Conservation (phyloP, 2,329 filamentous ascomycete species). For the Thermothelomyces thermophilus region DNA sequence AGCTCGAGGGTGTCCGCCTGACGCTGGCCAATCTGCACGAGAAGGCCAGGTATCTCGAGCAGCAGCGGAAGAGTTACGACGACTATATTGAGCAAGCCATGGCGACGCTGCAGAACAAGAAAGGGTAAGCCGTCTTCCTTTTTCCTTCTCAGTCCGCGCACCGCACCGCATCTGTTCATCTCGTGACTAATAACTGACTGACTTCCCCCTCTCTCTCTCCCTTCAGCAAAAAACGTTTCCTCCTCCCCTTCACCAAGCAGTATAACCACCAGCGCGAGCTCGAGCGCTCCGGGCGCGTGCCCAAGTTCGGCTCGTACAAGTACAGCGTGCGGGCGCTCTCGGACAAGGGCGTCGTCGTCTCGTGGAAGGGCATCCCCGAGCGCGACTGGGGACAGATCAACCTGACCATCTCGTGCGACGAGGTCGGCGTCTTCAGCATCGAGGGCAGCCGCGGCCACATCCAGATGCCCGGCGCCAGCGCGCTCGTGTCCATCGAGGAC, state of each 20-base stretch:
- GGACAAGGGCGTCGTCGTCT: conserved; percentile 89
- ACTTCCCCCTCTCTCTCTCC: conserved; percentile 15
- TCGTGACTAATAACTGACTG: conserved; percentile 28
- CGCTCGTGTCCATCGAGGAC: conserved; percentile 83
- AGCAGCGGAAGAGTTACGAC: conserved; percentile 95
- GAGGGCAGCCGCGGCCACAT: conserved; percentile 88
- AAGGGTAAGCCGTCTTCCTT: conserved; percentile 53
- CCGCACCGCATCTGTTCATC: too few species aligned
- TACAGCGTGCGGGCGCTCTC: conserved; percentile 84
- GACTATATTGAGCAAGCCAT: conserved; percentile 99
- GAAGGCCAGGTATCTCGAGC: conserved; percentile 87
- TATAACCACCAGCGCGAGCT: conserved; percentile 98
- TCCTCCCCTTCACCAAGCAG: conserved; percentile 95
- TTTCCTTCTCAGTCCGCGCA: too few species aligned
- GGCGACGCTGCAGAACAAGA: conserved; percentile 93
- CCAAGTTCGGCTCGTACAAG: conserved; percentile 97
- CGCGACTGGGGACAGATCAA: conserved; percentile 89
- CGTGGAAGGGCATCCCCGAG: conserved; percentile 78
- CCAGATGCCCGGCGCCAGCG: conserved; percentile 90
- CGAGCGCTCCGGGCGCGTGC: conserved; percentile 82
- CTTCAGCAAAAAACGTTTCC: conserved; percentile 75
- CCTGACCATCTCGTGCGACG: conserved; percentile 87
- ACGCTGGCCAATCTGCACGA: conserved; percentile 71
- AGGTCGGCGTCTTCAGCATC: conserved; percentile 88
- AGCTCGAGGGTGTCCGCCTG: conserved; percentile 75